Base-by-base conservation (phyloP, 345 rosid species). In the Eutrema japonicum region DNA sequence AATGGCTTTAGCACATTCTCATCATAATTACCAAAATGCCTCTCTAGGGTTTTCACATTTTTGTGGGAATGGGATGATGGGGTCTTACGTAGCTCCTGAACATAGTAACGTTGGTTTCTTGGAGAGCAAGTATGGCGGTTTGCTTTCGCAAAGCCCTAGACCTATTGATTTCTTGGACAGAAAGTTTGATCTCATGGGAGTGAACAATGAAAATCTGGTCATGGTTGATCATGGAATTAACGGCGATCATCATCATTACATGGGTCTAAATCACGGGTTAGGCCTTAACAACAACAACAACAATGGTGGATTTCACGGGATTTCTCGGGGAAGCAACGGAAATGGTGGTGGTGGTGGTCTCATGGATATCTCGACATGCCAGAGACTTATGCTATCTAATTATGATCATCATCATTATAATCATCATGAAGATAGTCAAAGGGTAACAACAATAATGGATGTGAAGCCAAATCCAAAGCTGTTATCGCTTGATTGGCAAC, bases 401-500 rank as follows among this genome's bases (percentile, higher is more conserved):
- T 88, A 83, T 64, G 86, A 81, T 43, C 77, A 56, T 4, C 79
- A 59, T 2, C 42, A 65, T 29, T 73, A 84, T 56, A 86, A 85
- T 2, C 83, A 83, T 48, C 45, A 60, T 52, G 71, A 84, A 63
- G 83, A 77, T 16, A 68, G 78, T 35, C 86, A 78, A 71, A 70
- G 65, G 33, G 53, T 50, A n/a, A 53, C 74, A 26, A 45, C 79
- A 59, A 40, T 77, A 16, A 72, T 82, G 40, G 92, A 89, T 73
- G 90, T 86, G 77, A 90, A 90, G 78, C 93, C 93, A 37, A 85
- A 83, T 65, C 60, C 90, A 10, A 87, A 84, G 85, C 64, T 87
- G 43, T 73, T 86, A 58, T 86, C 96, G 27, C 88, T 89, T 27
- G 90, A 87, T 37, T 89, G 96, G 96, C 93, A 87, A 64, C 96